Conservation (phyloP, 1,284 basidiomycete genomes). For the Ganoderma lucidum region DNA sequence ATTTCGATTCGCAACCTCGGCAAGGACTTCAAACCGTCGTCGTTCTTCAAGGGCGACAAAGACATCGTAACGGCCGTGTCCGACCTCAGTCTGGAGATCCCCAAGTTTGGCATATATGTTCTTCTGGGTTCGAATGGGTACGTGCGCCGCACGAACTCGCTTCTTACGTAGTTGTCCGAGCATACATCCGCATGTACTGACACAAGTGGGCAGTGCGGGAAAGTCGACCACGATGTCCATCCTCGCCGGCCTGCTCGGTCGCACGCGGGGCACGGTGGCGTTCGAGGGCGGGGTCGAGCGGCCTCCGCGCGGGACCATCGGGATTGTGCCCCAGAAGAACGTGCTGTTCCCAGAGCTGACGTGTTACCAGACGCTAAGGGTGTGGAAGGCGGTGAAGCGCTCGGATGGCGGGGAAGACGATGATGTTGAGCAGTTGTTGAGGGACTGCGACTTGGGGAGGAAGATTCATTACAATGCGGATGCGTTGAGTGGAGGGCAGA, state of each 20-base stretch:
- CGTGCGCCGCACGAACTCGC: constrained; percentile 30
- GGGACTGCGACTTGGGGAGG: constrained; percentile 73
- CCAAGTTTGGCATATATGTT: constrained; percentile 77
- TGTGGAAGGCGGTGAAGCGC: constrained; percentile 81
- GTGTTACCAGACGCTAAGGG: constrained; percentile 74
- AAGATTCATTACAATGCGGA: constrained; percentile 74
- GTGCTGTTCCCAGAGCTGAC: constrained; percentile 82
- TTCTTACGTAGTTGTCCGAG: not conserved
- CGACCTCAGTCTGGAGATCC: constrained; percentile 71
- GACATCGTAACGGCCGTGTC: constrained; percentile 63
- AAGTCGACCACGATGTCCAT: constrained; percentile 80
- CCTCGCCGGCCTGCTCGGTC: constrained; percentile 67
- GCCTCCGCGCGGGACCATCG: constrained; percentile 69
- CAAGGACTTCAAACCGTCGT: constrained; percentile 63
- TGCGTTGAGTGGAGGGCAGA: constrained; percentile 82
- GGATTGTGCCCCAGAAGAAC: constrained; percentile 86
- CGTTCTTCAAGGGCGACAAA: constrained; percentile 48
- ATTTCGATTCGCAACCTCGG: constrained; percentile 67
- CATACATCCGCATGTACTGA: not conserved
- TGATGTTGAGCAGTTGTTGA: constrained; percentile 68
- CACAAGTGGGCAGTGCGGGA: constrained; percentile 63
- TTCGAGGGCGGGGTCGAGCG: constrained; percentile 64
- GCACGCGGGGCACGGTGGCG: constrained; percentile 64
- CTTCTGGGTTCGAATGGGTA: constrained; percentile 79
- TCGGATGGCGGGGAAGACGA: constrained; percentile 56